Evolutionary conservation across 495 filamentous ascomycete species (phyloP), one percentile per base, ranked within the genome.

Genomic region (Aspergillus cristatus): DNA sequence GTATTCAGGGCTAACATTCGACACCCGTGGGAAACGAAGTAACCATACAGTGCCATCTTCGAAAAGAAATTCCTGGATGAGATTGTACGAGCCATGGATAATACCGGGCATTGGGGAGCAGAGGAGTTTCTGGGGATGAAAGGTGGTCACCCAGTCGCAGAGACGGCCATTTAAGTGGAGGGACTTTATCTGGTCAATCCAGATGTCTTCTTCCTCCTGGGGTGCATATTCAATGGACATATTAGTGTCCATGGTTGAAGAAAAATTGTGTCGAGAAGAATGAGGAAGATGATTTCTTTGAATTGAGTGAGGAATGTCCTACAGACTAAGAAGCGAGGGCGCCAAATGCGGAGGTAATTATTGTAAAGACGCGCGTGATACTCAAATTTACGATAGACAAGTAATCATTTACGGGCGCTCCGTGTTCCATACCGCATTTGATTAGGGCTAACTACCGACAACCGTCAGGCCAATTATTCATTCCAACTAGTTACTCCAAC

Each of bases 1-100:
- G 29, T 55, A 50, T 17, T 44, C 46, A 14, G 39, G 46, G 42
- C 38, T 48, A 46, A 65, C 53, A 29, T 35, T 63, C 14, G 57
- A 56, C 16, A 46, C 43, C 6, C 60, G 53, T 46, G 64, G 58
- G 38, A 68, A 61, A 37, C 62, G 55, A 35, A 68, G 48, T 35
- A 63, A 48, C 59, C 53, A 63, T 29, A 47, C 37, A 16, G 46
- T 55, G 26, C 45, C 45, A 38, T 67, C 50, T 26, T 41, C 37
- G 39, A 67, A 67, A 10, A 54, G 38, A 30, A 65, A 45, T 26
- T 63, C 60, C 28, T 50, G 35, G 20, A 52, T 48, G 15, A 48
- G 45, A 50, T 65, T 67, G 38, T 53, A 66, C 28, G 61, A 41
- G 24, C 56, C 60, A 50, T 58, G 40, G 42, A 47, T 42, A 48